Base-by-base conservation (phyloP, 1,139 yeast species). In the Kurtzmaniella quercitrusa region DNA sequence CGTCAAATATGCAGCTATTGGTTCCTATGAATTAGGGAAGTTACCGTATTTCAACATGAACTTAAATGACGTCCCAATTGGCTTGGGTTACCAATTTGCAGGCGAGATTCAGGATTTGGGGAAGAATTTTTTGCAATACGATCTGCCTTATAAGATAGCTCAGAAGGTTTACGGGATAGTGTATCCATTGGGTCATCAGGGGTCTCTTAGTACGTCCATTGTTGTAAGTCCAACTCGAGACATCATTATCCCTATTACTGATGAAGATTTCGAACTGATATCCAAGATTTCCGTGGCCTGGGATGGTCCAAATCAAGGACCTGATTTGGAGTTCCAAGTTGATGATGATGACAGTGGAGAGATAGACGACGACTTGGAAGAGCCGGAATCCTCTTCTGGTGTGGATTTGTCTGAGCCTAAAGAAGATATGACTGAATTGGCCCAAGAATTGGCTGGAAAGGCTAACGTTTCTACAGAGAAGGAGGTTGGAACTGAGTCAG, bases 51-150 rank as follows among this genome's bases (percentile, higher is more conserved):
- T 69, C 46, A 48, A 58, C 38, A 56, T 67, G 43, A 71, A 71
- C 51, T 50, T 70, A 34, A 65, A 75, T 47, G 65, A 68, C 42
- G 59, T 59, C 40, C 62, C 68, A 46, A 62, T 73, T 8, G 77
- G 76, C 0, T 54, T 73, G 42, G 78, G 77, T 2, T 68, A 68
- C 53, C 75, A 68, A 45, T 73, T 65, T 53, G 59, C 65, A 12
- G 78, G 77, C 3, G 58, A 54, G 18, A 56, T 73, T 3, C 50
- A 56, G 7, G 60, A 60, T 37, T 62, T 68, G 17, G 76, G 77
- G 1, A 39, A 54, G 10, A 59, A 55, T n/a, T 60, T 58, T 36
- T 48, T 43, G 15, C 47, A 53, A 5, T 52, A 50, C 17, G 43
- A 42, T 2, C 54, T 48, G 15, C 49, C 50, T 5, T 68, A 52